Base-by-base conservation (phyloP, 768 basidiomycete species). In the Sporobolomyces phaffii region DNA sequence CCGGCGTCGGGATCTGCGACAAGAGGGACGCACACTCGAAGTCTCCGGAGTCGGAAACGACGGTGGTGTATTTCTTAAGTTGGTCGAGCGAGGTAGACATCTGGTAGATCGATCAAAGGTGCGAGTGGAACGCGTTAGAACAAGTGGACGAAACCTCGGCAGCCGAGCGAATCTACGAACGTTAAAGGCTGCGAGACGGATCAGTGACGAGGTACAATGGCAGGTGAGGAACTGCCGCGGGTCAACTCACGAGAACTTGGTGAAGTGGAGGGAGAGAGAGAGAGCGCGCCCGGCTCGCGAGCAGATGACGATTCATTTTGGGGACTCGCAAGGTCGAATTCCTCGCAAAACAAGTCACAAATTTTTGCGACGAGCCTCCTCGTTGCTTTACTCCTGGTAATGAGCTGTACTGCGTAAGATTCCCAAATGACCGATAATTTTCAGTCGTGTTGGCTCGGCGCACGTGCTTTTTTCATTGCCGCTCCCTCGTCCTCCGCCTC, bases 31-130 rank as follows among this genome's bases (percentile, higher is more conserved):
- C 64, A 82, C 91, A 83, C 80, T 89, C 90, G 77, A 96, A 94
- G 80, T 96, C 93, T 61, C 93, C 94, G 64, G 91, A 93, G 83
- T 99, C 94, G 26, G 72, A 73, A 80, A 98, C 93, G 78, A 89
- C 85, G 77, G 94, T 98, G 75, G 92, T 94, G 75, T 89, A 88
- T 74, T 87, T 84, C 77, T 94, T 94, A 77, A 94, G 88, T 67
- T 73, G 70, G 66, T 80, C 79, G 70, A 80, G 76, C 40, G 77
- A 75, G 67, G 75, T 74, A 64, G 78, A 68, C 79, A 79, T 80
- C 43, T 58, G 56, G 7, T 28, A 45, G 28, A 43, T 44, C 28
- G 56, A 58, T n/a, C n/a, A n/a, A n/a, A n/a, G n/a, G n/a, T n/a
- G n/a, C n/a, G n/a, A n/a, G n/a, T 58, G 56, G 43, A 45, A 58